Base-by-base conservation (phyloP, 78 protist genomes). In the Dictyostelium intermedium region DNA sequence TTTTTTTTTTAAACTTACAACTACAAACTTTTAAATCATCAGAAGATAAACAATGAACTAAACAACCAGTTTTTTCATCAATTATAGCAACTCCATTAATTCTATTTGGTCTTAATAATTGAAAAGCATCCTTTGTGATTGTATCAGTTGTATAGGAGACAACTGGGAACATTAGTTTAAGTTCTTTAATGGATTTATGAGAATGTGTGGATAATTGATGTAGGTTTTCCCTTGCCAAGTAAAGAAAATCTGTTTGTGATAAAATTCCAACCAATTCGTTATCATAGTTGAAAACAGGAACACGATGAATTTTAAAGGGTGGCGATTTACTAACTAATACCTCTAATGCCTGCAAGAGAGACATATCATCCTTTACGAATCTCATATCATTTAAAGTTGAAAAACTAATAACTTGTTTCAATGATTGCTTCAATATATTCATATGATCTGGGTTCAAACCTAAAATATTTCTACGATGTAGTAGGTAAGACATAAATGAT, bases 41-140 rank as follows among this genome's bases (percentile, higher is more conserved):
- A 0, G 91, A 16, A 6, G 43, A 25, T 70, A 85, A 35, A 34
- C 73, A 34, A 41, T 74, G 63, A 30, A 85, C 2, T 23, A 85
- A 47, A 30, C 60, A 37, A 16, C 83, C 91, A 53, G 23, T 53
- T 3, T 50, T 39, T n/a, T 35, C 34, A 53, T 85, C 74, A 8
- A 37, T 69, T 18, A 85, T 74, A 4, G 91, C 91, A 35, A 85
- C 56, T 1, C 91, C 91, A 47, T n/a, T 50, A 18, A 85, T 74
- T 85, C 91, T 85, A 35, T 85, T 85, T 20, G 83, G 30, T 32
- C 45, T 30, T 45, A 85, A n/a, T 18, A 85, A 35, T 9, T n/a
- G 45, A 16, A 85, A 85, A 27, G 73, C 91, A 8, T 85, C 91
- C 35, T 74, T 72, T 0, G 74, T 25, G 7, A 47, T 34, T 13